A percentile compares a stretch with the other conserved stretches of the same genome.
phyloP scores from a whole-genome alignment of 2,329 filamentous ascomycete genomes.

The Davidsoniella australis region DNA sequence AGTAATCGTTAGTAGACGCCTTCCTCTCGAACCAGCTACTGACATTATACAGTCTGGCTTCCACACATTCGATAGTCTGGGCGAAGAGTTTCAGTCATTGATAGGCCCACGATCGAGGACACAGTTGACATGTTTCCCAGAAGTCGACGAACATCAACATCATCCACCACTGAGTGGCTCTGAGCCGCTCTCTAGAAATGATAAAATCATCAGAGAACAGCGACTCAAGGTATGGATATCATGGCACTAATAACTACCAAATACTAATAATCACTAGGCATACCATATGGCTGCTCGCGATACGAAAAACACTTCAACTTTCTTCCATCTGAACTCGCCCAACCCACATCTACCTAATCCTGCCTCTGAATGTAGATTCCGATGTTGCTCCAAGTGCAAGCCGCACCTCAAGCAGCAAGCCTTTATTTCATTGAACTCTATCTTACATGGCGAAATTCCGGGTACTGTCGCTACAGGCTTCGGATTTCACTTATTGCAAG shows the following conservation, averaged over 20 bases:
- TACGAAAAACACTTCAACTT: constrained; percentile 11
- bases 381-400: constrained; percentile 30
- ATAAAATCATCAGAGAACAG: constrained; percentile 25
- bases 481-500: constrained; percentile 29
- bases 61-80: constrained; percentile 21
- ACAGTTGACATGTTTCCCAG: constrained; percentile 25
- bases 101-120: constrained; percentile 24
- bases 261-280: constrained; percentile 14
- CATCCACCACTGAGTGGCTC: too few species aligned
- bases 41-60: constrained; percentile 14
- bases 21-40: constrained; percentile 7
- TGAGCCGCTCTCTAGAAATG: constrained; percentile 23
- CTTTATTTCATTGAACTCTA: constrained; percentile 32
- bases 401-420: constrained; percentile 26
- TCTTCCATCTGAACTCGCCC: background rate
- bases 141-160: constrained; percentile 19
- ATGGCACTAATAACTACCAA: constrained; percentile 23
- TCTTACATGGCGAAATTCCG: constrained; percentile 32
- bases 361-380: constrained; percentile 4
- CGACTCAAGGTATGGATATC: constrained; percentile 30
- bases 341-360: constrained; percentile 15
- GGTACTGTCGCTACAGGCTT: constrained; percentile 33
- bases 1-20: constrained; percentile 11
- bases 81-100: constrained; percentile 18
- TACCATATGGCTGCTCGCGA: constrained; percentile 14